Evolutionary conservation across 768 basidiomycete species (phyloP).

Genomic region (Phaeotremella skinneri): DNA sequence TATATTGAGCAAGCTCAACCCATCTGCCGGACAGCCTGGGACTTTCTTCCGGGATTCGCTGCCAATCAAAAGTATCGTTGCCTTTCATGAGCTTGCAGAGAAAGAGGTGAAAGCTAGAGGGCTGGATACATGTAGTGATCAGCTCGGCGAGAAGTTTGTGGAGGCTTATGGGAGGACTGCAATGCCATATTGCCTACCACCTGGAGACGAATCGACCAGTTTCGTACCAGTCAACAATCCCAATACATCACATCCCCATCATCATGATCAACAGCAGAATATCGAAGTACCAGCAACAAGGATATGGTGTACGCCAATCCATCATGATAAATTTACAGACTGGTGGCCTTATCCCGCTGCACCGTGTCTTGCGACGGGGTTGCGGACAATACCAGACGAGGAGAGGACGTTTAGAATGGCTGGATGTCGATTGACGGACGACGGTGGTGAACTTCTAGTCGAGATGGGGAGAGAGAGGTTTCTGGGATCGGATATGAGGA

Average conservation of each 20-base stretch:
- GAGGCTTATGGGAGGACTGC: constrained; percentile 31
- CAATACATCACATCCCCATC: constrained; percentile 6
- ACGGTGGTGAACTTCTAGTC: constrained; percentile 23
- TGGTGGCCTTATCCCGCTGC: constrained; percentile 49
- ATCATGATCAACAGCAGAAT: background rate
- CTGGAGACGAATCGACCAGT: background rate
- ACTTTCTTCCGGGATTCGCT: constrained; percentile 37
- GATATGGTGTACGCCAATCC: constrained; percentile 36
- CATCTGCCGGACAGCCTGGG: constrained; percentile 22
- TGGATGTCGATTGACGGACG: constrained; percentile 28
- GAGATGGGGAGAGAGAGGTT: constrained; percentile 44
- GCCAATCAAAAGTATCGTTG: constrained; percentile 28
- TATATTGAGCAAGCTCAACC: constrained; percentile 14
- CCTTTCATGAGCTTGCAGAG: constrained; percentile 35
- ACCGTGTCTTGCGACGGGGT: constrained; percentile 35
- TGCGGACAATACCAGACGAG: constrained; percentile 21
- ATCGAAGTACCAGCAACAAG: constrained; percentile 13
- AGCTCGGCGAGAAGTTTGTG: constrained; percentile 29
- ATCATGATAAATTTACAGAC: constrained; percentile 22
- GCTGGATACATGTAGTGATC: constrained; percentile 36
- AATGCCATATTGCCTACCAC: constrained; percentile 25
- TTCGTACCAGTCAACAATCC: constrained; percentile 8
- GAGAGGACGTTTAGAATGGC: constrained; percentile 10
- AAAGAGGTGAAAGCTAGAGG: constrained; percentile 24
- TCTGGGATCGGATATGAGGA: constrained; percentile 26